Conservation (phyloP, 225 moss, liverwort and hornwort genomes). For the Sphagnum tenellum region DNA sequence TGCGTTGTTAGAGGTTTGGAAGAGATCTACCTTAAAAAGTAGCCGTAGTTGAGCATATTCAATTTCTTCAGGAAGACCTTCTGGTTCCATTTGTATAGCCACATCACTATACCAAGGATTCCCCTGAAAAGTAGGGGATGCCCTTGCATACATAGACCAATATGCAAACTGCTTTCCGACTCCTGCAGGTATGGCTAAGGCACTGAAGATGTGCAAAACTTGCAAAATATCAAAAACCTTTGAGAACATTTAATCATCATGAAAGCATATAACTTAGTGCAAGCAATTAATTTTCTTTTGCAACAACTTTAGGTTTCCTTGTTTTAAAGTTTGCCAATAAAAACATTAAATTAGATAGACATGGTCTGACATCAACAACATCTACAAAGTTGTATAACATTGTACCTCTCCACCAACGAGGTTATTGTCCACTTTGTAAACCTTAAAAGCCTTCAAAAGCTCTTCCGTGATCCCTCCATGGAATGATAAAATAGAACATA, state of each 20-base stretch:
- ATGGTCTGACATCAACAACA: too few species aligned
- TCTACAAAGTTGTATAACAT: too few species aligned
- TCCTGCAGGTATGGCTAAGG: constrained; percentile 5
- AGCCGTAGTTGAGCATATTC: constrained; percentile 4
- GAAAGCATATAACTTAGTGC: too few species aligned
- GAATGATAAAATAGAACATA: not conserved
- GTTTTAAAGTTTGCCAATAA: too few species aligned
- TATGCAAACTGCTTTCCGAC: not conserved
- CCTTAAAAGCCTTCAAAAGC: not conserved
- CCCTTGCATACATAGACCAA: constrained; percentile 7
- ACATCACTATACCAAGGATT: constrained; percentile 2
- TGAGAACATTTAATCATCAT: too few species aligned
- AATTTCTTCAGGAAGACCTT: not conserved
- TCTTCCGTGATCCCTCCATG: not conserved
- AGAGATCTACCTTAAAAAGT: not conserved
- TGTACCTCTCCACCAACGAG: too few species aligned
- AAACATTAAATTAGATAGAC: too few species aligned
- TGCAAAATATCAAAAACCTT: not conserved
- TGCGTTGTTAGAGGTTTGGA: too few species aligned
- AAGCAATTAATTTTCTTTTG: too few species aligned
- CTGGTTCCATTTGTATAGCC: constrained; percentile 3
- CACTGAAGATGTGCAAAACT: not conserved
- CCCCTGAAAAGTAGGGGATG: not conserved
- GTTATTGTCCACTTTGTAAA: too few species aligned
- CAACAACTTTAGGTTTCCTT: too few species aligned